phyloP scores from a whole-genome alignment of 768 basidiomycete species.

The Leccinum subgranulosum region DNA sequence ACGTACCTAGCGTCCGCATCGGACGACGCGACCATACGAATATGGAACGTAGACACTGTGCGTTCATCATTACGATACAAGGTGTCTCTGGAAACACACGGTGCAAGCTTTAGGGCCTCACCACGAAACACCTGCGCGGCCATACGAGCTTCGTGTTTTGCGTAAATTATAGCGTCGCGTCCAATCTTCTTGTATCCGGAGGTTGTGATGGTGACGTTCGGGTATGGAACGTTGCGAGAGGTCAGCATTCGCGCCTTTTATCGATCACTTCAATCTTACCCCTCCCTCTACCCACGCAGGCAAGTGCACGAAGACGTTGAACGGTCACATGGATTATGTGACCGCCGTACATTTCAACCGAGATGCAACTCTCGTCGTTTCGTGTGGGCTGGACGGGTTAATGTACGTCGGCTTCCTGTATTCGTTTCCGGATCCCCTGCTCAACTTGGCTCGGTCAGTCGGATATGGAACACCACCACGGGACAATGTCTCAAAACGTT shows the following conservation, averaged over 20 bases:
- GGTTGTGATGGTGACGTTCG: conserved; percentile 90
- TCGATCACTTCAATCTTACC: background rate
- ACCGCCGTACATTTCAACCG: conserved; percentile 92
- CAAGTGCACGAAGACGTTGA: conserved; percentile 79
- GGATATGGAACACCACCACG: conserved; percentile 90
- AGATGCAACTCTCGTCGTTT: conserved; percentile 89
- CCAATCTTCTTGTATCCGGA: conserved; percentile 88
- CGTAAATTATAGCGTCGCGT: conserved; percentile 85
- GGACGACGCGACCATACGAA: conserved; percentile 84
- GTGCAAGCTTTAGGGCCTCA: conserved; percentile 50
- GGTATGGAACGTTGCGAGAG: conserved; percentile 87
- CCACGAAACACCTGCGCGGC: conserved; percentile 68
- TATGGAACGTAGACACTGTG: conserved; percentile 86
- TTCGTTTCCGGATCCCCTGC: background rate
- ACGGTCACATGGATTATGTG: conserved; percentile 93
- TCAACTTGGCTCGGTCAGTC: conserved; percentile 44
- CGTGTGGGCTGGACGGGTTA: conserved; percentile 87
- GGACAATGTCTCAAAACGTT: conserved; percentile 97
- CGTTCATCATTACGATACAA: conserved; percentile 26
- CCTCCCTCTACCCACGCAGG: conserved; percentile 41
- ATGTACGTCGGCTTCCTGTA: conserved; percentile 57
- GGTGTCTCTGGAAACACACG: background rate
- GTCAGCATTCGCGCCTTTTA: conserved; percentile 34
- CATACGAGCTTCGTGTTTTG: conserved; percentile 91
- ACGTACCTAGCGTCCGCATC: conserved; percentile 84